Evolutionary conservation across 257 asterid genomes (phyloP).

Genomic region (Datura wrightii): DNA sequence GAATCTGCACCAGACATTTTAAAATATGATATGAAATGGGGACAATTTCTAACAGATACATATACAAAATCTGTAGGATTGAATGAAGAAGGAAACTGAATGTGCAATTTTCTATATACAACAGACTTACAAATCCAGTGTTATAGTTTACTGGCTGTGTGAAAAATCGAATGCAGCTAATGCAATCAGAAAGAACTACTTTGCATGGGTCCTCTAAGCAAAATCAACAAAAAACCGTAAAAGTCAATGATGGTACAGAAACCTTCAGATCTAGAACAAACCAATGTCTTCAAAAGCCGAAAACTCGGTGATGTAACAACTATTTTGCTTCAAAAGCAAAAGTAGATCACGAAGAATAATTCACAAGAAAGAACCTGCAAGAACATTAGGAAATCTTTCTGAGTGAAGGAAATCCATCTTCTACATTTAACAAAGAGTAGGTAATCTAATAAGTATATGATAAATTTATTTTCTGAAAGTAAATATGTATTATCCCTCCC

Average conservation of each 20-base stretch:
- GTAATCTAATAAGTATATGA: constrained; percentile 1
- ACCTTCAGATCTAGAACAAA: neutral
- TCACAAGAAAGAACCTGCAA: constrained; percentile 12
- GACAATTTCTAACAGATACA: neutral
- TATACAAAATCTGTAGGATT: neutral
- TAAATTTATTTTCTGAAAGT: neutral
- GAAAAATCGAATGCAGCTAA: constrained; percentile 19
- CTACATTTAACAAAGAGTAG: constrained; percentile 14
- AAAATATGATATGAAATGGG: neutral
- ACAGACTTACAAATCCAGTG: neutral
- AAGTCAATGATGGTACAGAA: neutral
- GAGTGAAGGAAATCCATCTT: constrained; percentile 21
- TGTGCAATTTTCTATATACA: constrained; percentile 7
- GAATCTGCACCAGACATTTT: neutral
- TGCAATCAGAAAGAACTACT: neutral
- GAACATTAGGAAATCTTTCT: neutral
- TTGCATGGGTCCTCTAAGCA: constrained; percentile 10
- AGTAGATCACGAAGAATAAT: neutral
- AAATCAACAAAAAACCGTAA: neutral
- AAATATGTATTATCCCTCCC: neutral
- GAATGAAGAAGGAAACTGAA: neutral
- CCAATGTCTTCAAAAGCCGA: neutral
- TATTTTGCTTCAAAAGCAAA: neutral
- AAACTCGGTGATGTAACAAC: neutral
- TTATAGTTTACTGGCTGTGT: neutral